Base-by-base conservation (phyloP, 148 eudicot species). In the Rhododendron henanense region DNA sequence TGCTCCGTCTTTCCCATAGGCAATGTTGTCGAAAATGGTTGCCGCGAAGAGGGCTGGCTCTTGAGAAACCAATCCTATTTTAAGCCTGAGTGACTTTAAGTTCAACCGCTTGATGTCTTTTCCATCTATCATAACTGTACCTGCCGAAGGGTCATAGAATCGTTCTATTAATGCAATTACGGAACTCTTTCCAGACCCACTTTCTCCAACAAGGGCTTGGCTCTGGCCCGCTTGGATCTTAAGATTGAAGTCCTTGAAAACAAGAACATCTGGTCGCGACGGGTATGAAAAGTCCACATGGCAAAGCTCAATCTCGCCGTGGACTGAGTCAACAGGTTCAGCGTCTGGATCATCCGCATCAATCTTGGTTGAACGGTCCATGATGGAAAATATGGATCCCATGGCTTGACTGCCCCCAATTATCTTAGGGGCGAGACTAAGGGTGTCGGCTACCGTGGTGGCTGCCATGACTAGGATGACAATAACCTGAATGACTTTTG, bases 131-230 rank as follows among this genome's bases (percentile, higher is more conserved):
- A 95, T 93, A 28, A 97, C 99, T 89, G 93, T 95, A 3, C 99
- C 99, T 1, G 87, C 90, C 3, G 78, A 59, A 4, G 98, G 99
- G 82, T 97, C 99, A 25, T 97, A 97, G 88, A 95, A 97, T 76
- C 99, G 86, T 87, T 97, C 98, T 2, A 97, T 93, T 84, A 97
- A 84, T 1, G 98, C 95, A 35, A 97, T 93, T 19, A 95, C 98
- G 0, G 99, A 95, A 81, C 99, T 97, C 90, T 97, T 97, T 5
- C 99, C 98, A 0, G 98, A 97, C 79, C 99, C 99, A 76, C 99
- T 96, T 6, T 96, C 96, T 44, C 99, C 99, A 1, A 95, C 98
- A 1, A 97, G 95, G 59, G 99, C 99, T 77, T 97, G 99, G 88
- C 99, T 97, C 80, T 93, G 98, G 10, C 99, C 99, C 0, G 98